A percentile compares a stretch with the other conserved stretches of the same genome.
phyloP scores from a whole-genome alignment of 192 early-diverging fungal species.

The Allomyces arbusculus region DNA sequence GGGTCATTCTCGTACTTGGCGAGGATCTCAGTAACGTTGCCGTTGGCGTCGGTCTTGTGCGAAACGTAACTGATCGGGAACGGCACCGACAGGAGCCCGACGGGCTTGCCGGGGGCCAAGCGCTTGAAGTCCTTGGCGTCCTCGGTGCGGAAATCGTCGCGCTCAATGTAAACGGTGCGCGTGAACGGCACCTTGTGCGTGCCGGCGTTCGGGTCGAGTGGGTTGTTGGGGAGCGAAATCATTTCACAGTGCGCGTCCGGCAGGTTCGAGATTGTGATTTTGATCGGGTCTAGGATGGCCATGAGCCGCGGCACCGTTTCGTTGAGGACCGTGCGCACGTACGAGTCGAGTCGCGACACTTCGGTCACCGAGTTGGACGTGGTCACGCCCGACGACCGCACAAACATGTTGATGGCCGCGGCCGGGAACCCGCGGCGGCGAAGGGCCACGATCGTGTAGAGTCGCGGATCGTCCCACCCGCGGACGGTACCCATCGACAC shows the following conservation, averaged over 20 bases:
- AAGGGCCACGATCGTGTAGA: constrained; percentile 88
- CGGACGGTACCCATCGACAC: constrained; percentile 54
- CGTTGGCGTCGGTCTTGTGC: constrained; percentile 52
- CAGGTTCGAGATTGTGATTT: constrained; percentile 75
- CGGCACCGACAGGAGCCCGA: constrained; percentile 75
- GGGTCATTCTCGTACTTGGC: constrained; percentile 55
- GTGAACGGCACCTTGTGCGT: constrained; percentile 77
- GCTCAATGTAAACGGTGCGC: constrained; percentile 81
- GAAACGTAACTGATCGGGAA: constrained; percentile 69
- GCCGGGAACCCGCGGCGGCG: constrained; percentile 94
- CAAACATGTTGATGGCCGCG: constrained; percentile 94
- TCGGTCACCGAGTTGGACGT: constrained; percentile 62
- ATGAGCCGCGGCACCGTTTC: constrained; percentile 82
- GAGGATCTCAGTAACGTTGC: constrained; percentile 62
- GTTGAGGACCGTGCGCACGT: constrained; percentile 85
- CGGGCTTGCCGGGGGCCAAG: constrained; percentile 77
- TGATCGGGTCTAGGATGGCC: constrained; percentile 71
- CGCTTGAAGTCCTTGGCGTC: constrained; percentile 93
- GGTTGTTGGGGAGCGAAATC: constrained; percentile 72
- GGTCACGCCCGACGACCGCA: constrained; percentile 80
- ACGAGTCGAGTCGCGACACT: constrained; percentile 74
- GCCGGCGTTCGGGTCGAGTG: constrained; percentile 67
- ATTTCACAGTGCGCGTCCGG: constrained; percentile 60
- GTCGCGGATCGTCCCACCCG: constrained; percentile 91
- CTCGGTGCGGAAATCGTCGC: constrained; percentile 78